Percentiles rank a stretch among this genome's conserved stretches.
Conservation (phyloP, 257 asterid species). For the Solanum megistacrolobum region DNA sequence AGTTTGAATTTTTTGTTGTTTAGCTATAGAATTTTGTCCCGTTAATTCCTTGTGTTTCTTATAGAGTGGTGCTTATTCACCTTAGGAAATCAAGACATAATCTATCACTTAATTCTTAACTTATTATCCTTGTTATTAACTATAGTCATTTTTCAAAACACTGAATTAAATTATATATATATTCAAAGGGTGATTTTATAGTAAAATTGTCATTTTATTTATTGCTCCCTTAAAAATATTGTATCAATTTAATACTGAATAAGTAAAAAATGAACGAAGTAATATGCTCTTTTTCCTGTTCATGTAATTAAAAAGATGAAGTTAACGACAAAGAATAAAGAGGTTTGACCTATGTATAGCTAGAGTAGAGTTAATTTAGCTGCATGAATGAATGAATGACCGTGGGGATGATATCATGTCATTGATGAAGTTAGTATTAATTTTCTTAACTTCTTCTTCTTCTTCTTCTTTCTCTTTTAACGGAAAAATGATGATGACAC, state of each 20-base stretch:
- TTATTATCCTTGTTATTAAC: not conserved
- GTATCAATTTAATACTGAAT: too few relatives aligned
- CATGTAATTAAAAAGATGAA: not conserved
- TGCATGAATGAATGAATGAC: not conserved
- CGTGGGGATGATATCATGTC: not conserved
- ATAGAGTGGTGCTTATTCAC: too few relatives aligned
- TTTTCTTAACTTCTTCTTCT: not conserved
- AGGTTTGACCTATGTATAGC: not conserved
- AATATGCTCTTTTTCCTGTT: not conserved
- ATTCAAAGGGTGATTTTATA: not conserved
- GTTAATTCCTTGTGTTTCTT: too few relatives aligned
- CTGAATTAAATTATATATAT: not conserved
- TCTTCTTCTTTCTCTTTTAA: not conserved
- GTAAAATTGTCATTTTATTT: not conserved
- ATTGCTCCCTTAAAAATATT: too few relatives aligned
- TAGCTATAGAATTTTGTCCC: not conserved
- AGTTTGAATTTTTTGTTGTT: not conserved
- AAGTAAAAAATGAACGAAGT: not conserved
- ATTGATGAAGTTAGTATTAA: not conserved
- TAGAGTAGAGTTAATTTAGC: not conserved
- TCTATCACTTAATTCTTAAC: not conserved
- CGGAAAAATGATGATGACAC: not conserved
- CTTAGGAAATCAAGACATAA: not conserved
- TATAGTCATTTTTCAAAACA: not conserved
- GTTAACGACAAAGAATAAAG: not conserved